These are phyloP conservation scores for Lathyrus aphaca DNA, from an alignment of 306 rosid species.

Conservation along the genomic window DNA sequence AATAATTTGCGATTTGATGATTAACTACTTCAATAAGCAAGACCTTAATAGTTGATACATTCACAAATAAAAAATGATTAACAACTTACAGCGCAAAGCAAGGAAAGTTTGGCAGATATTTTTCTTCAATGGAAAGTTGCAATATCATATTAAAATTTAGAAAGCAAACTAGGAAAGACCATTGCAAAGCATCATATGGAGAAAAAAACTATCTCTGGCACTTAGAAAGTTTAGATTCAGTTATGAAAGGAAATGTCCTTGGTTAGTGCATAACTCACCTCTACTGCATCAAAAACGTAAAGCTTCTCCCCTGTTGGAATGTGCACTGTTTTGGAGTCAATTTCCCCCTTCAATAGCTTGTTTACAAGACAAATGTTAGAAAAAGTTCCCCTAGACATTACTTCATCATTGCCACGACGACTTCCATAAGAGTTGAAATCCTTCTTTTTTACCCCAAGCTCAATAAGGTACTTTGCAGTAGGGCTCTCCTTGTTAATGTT, in stretches of 20 bases:
- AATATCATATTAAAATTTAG: slow-evolving; percentile 12
- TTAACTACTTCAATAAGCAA: slow-evolving; percentile 26
- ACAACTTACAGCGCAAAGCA: neutral
- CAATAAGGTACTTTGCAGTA: no score
- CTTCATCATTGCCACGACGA: slow-evolving; percentile 98
- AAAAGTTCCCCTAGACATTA: slow-evolving; percentile 99
- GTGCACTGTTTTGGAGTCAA: slow-evolving; percentile 87
- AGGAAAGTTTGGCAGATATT: neutral
- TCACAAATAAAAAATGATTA: neutral
- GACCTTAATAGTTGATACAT: slow-evolving; percentile 12
- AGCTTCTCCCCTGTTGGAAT: slow-evolving; percentile 95
- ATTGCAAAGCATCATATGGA: slow-evolving; percentile 14
- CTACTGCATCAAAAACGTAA: slow-evolving; percentile 87
- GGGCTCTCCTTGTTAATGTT: no score
- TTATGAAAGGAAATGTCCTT: neutral
- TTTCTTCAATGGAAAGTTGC: neutral
- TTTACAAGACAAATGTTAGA: slow-evolving; percentile 95
- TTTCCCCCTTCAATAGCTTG: slow-evolving; percentile 96
- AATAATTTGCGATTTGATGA: neutral
- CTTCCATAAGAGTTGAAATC: slow-evolving; percentile 99
- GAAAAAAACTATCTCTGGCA: neutral
- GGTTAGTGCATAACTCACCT: slow-evolving; percentile 53
- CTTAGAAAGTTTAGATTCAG: slow-evolving; percentile 5
- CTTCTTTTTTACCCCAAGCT: slow-evolving; percentile 43
- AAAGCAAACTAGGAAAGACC: slow-evolving; percentile 14